Evolutionary conservation across 75 land plant genomes (phyloP).

Genomic region (Chamaecyparis obtusa): DNA sequence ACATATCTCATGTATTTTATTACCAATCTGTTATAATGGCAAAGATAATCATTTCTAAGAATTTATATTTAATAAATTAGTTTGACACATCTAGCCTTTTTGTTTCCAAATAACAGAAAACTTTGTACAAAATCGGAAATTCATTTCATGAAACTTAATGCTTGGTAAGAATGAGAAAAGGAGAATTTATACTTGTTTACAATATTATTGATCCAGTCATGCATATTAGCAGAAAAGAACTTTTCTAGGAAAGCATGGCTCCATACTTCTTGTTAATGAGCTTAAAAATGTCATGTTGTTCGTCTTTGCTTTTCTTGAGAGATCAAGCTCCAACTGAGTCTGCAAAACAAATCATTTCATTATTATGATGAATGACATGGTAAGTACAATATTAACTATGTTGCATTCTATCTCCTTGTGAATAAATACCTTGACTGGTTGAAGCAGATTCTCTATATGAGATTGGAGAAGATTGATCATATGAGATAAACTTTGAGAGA

Average conservation of each 20-base stretch:
- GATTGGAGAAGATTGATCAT: conserved; percentile 25
- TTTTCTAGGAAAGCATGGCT: not conserved
- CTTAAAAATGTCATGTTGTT: conserved; percentile 33
- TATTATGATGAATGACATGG: not conserved
- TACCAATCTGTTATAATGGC: not conserved
- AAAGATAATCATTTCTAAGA: not conserved
- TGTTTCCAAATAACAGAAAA: not conserved
- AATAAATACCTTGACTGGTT: conserved; percentile 19
- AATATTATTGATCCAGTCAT: not conserved
- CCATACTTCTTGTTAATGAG: conserved; percentile 39
- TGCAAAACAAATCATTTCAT: conserved; percentile 4
- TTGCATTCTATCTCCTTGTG: not conserved
- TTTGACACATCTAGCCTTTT: not conserved
- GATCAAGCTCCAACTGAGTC: conserved; percentile 38
- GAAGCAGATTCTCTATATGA: conserved; percentile 21
- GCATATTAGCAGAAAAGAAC: not conserved
- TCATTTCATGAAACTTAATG: not conserved
- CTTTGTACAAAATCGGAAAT: not conserved
- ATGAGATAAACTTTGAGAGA: conserved; percentile 31
- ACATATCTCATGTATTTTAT: not conserved
- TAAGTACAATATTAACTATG: not conserved
- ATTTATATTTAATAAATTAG: not conserved
- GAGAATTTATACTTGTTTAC: not conserved
- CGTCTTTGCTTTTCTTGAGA: conserved; percentile 20
- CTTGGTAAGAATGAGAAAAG: not conserved